Percentiles rank a stretch among this genome's conserved stretches.
Conservation (phyloP, 1,284 basidiomycete genomes). For the Cutaneotrichosporon sp. region DNA sequence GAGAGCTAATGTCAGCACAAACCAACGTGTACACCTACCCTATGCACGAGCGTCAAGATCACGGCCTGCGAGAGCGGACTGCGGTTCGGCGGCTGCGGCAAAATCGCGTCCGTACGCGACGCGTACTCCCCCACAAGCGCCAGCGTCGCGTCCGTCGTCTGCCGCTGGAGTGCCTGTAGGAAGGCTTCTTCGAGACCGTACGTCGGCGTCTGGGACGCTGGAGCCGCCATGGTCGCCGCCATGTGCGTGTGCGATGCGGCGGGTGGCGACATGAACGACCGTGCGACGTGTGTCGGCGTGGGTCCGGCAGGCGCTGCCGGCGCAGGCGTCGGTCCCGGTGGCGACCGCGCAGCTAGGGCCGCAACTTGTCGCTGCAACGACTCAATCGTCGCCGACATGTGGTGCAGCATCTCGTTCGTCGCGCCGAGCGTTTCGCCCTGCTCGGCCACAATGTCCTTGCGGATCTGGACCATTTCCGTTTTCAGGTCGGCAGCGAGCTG, state of each 20-base stretch:
- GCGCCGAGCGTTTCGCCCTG: conserved; percentile 16
- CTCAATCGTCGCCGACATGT: conserved; percentile 19
- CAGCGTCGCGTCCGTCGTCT: conserved; percentile 19
- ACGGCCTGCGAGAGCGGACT: conserved; percentile 35
- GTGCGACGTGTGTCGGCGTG: not conserved
- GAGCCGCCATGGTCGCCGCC: not conserved
- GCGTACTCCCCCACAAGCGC: conserved; percentile 24
- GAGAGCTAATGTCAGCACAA: conserved; percentile 18
- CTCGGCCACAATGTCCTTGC: conserved; percentile 21
- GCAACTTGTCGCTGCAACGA: conserved; percentile 31
- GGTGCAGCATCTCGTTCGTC: conserved; percentile 18
- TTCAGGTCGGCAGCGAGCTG: conserved; percentile 31
- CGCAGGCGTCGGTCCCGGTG: not conserved
- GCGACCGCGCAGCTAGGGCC: conserved; percentile 15
- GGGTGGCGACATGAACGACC: conserved; percentile 6
- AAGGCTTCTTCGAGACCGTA: conserved; percentile 34
- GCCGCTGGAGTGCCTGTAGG: conserved; percentile 22
- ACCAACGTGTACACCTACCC: conserved; percentile 20
- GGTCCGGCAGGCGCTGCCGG: not conserved
- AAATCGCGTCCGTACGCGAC: conserved; percentile 16
- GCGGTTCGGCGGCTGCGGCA: conserved; percentile 12
- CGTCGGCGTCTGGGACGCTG: not conserved
- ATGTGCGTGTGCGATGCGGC: not conserved
- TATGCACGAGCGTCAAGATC: conserved; percentile 35
- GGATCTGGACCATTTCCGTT: conserved; percentile 38